Conservation (phyloP, 225 moss, liverwort and hornwort genomes). For the Marchantia paleacea region DNA sequence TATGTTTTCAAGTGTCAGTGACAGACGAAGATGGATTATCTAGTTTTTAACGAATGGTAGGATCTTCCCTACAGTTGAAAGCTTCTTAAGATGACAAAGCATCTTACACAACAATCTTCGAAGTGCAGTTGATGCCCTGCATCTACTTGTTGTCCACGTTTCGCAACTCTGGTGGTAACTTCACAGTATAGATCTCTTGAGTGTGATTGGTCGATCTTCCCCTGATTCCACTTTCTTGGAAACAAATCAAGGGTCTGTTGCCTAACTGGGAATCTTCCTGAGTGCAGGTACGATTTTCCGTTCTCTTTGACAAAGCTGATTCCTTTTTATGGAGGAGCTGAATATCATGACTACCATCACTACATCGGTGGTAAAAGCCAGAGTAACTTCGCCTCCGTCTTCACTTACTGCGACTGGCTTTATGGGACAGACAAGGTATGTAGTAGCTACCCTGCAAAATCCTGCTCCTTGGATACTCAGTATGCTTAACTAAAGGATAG, state of each 20-base stretch:
- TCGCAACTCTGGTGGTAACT: too few species aligned
- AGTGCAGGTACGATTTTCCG: slow-evolving; percentile 47
- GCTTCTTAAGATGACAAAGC: neutral
- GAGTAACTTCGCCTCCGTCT: slow-evolving; percentile 51
- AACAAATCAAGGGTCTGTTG: neutral
- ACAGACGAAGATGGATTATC: neutral
- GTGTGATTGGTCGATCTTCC: neutral
- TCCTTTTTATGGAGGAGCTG: slow-evolving; percentile 53
- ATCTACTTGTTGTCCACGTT: neutral
- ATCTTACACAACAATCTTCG: neutral
- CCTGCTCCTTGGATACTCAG: neutral
- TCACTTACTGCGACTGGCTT: slow-evolving; percentile 50
- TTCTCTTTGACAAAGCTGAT: slow-evolving; percentile 48
- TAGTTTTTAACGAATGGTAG: neutral
- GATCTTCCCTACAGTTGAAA: neutral
- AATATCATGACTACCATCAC: slow-evolving; percentile 57
- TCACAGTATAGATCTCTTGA: neutral
- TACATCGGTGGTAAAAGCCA: slow-evolving; percentile 49
- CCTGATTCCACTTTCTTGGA: neutral
- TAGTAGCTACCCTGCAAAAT: too few species aligned
- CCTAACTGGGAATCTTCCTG: neutral
- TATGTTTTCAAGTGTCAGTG: slow-evolving; percentile 14
- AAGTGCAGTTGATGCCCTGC: neutral
- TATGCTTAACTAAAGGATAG: neutral
- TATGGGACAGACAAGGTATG: slow-evolving; percentile 56